Percentiles rank a stretch among this genome's conserved stretches.
Evolutionary conservation across 345 rosid species (phyloP).

Genomic region (Raphanus raphanistrum): DNA sequence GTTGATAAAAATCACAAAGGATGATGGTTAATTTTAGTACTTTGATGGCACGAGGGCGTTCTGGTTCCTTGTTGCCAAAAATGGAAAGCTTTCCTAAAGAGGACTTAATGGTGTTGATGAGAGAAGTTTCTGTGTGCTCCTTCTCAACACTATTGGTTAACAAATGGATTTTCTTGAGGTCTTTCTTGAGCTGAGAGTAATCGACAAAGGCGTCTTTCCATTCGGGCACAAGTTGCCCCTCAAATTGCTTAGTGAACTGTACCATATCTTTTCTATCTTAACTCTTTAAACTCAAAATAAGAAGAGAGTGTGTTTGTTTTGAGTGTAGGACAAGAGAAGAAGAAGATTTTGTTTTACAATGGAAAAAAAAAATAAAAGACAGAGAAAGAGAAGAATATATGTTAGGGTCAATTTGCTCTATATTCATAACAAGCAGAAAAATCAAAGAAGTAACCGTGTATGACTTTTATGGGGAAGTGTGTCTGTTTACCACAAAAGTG

Average conservation of each 20-base stretch:
- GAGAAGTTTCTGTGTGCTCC: constrained; percentile 24
- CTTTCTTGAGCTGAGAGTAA: constrained; percentile 86
- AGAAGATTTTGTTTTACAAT: constrained; percentile 48
- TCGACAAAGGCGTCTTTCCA: constrained; percentile 98
- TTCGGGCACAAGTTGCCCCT: constrained; percentile 94
- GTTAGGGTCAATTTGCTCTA: no score
- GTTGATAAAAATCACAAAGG: neutral
- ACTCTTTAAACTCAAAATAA: neutral
- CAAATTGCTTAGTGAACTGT: constrained; percentile 82
- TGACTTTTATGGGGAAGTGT: no score
- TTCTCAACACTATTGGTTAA: constrained; percentile 30
- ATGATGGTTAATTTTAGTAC: constrained; percentile 39
- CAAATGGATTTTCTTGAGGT: constrained; percentile 60
- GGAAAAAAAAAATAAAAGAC: neutral
- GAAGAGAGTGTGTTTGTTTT: constrained; percentile 28
- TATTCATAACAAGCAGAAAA: no score
- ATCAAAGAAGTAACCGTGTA: no score
- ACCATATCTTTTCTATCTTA: constrained; percentile 50
- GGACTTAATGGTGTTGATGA: constrained; percentile 42
- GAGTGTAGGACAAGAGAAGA: constrained; percentile 44
- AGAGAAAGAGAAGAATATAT: constrained; percentile 38
- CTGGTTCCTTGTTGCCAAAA: constrained; percentile 46
- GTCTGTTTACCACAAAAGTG: no score
- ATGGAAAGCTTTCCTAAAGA: constrained; percentile 49
- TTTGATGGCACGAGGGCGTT: constrained; percentile 59